A percentile compares a stretch with the other conserved stretches of the same genome.
phyloP scores from a whole-genome alignment of 495 filamentous ascomycete genomes.

The Daldinia loculata region DNA sequence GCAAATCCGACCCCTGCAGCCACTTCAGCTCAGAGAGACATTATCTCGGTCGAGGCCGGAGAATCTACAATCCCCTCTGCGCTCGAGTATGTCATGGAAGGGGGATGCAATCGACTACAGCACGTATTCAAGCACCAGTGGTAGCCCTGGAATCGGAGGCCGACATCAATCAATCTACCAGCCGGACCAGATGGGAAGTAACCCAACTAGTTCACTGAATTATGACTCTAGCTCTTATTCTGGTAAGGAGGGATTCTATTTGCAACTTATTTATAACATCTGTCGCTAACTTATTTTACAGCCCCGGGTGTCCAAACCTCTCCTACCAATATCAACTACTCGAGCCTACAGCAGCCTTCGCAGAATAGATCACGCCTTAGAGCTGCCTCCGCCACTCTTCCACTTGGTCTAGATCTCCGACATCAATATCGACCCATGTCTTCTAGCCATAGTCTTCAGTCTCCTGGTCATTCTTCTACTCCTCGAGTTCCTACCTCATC shows the following conservation, averaged over 20 bases:
- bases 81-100: constrained; percentile 70
- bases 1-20: constrained; percentile 61
- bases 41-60: constrained; percentile 67
- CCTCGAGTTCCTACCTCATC: constrained; percentile 50
- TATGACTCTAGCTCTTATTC: constrained; percentile 63
- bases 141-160: constrained; percentile 55
- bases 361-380: constrained; percentile 56
- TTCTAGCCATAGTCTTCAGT: constrained; percentile 51
- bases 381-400: constrained; percentile 57
- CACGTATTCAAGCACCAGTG: constrained; percentile 52
- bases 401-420: constrained; percentile 56
- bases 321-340: constrained; percentile 57
- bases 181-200: constrained; percentile 50
- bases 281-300: constrained; percentile 37
- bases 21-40: constrained; percentile 66
- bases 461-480: constrained; percentile 51
- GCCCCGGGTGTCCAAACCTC: constrained; percentile 58
- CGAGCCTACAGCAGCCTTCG: constrained; percentile 54
- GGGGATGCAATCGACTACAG: constrained; percentile 66
- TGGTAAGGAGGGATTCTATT: constrained; percentile 50
- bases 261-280: constrained; percentile 11
- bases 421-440: constrained; percentile 59
- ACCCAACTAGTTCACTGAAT: constrained; percentile 49
- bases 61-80: constrained; percentile 65
- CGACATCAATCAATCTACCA: constrained; percentile 56